phyloP scores from a whole-genome alignment of 2,329 filamentous ascomycete genomes.

The Fusarium praegraminearum region DNA sequence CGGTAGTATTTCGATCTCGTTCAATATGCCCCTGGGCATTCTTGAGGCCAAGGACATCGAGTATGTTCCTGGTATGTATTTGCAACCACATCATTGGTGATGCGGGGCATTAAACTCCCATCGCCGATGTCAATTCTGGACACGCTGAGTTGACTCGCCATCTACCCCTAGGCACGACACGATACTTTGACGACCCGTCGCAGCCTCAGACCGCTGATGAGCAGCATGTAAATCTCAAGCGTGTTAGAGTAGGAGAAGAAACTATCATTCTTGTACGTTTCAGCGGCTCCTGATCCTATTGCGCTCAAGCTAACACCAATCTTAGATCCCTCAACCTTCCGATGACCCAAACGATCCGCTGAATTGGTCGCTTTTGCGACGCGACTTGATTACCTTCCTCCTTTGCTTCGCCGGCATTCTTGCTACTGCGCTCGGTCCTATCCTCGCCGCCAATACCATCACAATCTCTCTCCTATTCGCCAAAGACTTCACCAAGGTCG shows the following conservation, averaged over 20 bases:
- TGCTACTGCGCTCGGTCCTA: conserved; percentile 84
- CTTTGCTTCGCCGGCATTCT: conserved; percentile 86
- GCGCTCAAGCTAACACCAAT: conserved; percentile 26
- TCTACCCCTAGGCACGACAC: conserved; percentile 65
- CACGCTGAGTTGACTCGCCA: conserved; percentile 29
- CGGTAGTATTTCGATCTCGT: conserved; percentile 15
- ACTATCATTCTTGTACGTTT: conserved; percentile 83
- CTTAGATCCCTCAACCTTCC: conserved; percentile 80
- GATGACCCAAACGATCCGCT: conserved; percentile 92
- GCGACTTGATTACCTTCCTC: conserved; percentile 82
- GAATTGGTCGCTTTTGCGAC: conserved; percentile 85
- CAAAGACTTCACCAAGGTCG: conserved; percentile 78
- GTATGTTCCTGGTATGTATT: conserved; percentile 77
- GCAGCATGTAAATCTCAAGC: conserved; percentile 70
- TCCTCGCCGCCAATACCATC: conserved; percentile 89
- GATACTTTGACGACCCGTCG: conserved; percentile 72
- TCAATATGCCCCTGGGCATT: conserved; percentile 70
- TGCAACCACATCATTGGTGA: not conserved
- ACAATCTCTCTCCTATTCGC: conserved; percentile 76
- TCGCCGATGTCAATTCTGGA: conserved; percentile 2
- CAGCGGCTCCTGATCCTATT: not conserved
- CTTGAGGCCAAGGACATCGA: conserved; percentile 74
- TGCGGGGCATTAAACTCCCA: conserved; percentile 4
- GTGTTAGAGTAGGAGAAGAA: conserved; percentile 73
- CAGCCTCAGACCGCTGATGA: conserved; percentile 58